A percentile compares a stretch with the other conserved stretches of the same genome.
Conservation (phyloP, 2,329 filamentous ascomycete genomes). For the Aspergillus puulaauensis region DNA sequence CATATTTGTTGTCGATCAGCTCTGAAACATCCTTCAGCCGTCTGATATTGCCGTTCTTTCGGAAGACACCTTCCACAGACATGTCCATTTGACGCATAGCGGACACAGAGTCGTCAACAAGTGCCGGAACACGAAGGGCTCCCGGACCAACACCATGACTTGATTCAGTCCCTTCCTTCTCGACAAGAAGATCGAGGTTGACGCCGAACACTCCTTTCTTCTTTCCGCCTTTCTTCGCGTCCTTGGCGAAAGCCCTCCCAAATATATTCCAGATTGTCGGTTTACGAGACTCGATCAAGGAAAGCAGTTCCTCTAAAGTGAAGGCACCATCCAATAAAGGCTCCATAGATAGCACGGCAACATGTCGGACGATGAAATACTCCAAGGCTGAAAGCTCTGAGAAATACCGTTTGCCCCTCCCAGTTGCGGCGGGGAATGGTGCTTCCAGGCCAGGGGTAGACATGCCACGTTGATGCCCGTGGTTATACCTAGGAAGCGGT, state of each 20-base stretch:
- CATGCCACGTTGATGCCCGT: slow-evolving; percentile 68
- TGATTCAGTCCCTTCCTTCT: slow-evolving; percentile 94
- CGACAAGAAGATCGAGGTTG: slow-evolving; percentile 81
- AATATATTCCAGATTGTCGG: slow-evolving; percentile 98
- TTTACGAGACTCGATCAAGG: slow-evolving; percentile 89
- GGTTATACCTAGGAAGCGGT: slow-evolving; percentile 65
- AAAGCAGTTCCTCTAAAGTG: slow-evolving; percentile 86
- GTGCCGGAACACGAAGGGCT: slow-evolving; percentile 82
- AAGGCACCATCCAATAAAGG: slow-evolving; percentile 87
- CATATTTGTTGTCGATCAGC: slow-evolving; percentile 80
- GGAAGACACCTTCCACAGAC: slow-evolving; percentile 96
- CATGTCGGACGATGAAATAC: slow-evolving; percentile 94
- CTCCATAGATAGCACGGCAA: slow-evolving; percentile 93
- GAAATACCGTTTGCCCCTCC: slow-evolving; percentile 77
- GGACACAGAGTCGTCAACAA: slow-evolving; percentile 90
- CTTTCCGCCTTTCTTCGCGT: slow-evolving; percentile 68
- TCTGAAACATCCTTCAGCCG: slow-evolving; percentile 84
- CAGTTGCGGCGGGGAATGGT: slow-evolving; percentile 52
- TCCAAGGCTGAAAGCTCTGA: slow-evolving; percentile 93
- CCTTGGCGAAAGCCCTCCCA: slow-evolving; percentile 90
- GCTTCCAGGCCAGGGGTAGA: slow-evolving; percentile 54
- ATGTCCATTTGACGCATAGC: slow-evolving; percentile 99
- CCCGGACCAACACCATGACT: slow-evolving; percentile 94
- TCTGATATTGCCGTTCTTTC: slow-evolving; percentile 98
- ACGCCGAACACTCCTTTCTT: slow-evolving; percentile 96